Evolutionary conservation across 192 early-diverging fungal genomes (phyloP), one percentile per base, ranked within the genome.

Genomic region (Coemansia sp.): DNA sequence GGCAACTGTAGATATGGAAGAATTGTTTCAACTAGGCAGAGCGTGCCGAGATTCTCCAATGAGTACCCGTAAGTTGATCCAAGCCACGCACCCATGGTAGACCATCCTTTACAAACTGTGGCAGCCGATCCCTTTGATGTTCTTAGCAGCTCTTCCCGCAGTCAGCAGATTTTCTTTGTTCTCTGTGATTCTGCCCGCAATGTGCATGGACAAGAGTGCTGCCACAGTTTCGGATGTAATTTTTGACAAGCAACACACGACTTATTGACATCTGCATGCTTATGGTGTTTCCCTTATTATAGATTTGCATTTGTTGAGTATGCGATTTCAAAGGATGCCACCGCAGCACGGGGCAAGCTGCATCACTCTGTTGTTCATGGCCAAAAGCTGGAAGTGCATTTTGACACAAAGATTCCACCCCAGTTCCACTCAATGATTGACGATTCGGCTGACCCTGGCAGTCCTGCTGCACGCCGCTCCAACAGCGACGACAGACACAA

Each of bases 291-390:
- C 32, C 32, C 32, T 45, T 45, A n/a, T n/a, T 45, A 48, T 80
- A 80, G 77, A 62, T 71, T 62, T 64, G 68, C 77, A 45, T 75
- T 80, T 49, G 53, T 80, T 51, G 77, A 75, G 17, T 80, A 70
- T 51, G 64, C 66, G 5, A 35, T 47, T 15, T 68, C 69, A 8
- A 72, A 50, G 43, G 65, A 71, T 50, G 77, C 77, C 32, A 73
- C 72, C 7, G 19, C 56, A 10, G 72, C 72, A 9, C 72, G 77
- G 29, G 56, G 64, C 55, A 71, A 63, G 39, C 54, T 80, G 58
- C 65, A 71, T 27, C 61, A 72, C 32, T 49, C 68, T 11, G 19
- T 65, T 24, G 24, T 80, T 11, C 62, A 61, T 12, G 65, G 65
- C 12, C 27, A 63, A n/a, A 23, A 56, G 14, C 58, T 80, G 22